Base-by-base conservation (phyloP, 2,329 filamentous ascomycete genomes). In the Colletotrichum magnum region DNA sequence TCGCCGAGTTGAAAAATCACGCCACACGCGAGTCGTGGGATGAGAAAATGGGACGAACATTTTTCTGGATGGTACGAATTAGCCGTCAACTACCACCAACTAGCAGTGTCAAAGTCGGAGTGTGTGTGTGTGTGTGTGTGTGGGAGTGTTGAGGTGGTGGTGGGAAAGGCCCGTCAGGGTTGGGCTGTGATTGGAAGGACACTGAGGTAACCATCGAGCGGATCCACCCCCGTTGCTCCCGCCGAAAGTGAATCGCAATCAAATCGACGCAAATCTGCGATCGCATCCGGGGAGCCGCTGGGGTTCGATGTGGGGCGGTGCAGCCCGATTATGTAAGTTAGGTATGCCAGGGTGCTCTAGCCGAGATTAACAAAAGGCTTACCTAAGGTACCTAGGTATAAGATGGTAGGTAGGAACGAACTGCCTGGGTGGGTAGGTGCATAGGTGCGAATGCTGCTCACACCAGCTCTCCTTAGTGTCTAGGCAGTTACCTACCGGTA, bases 191-290 rank as follows among this genome's bases (percentile, higher is more conserved):
- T 36, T 36, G 32, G 32, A 36, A 36, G 32, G 21, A 18, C 18
- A 18, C 18, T 18, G 18, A 50, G n/a, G 16, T 7, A 18, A 10
- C n/a, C n/a, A 12, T 50, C 47, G 41, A 16, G 56, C 47, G 41
- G 54, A 60, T 45, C 61, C 64, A 59, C 56, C 66, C 66, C 66
- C 54, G 48, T 51, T 65, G 18, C 54, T 67, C 32, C 61, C 56
- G 61, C 56, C 36, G 61, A 59, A 65, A 65, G 66, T 60, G 54
- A 69, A 69, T 69, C 66, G 66, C 39, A 69, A 69, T 69, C 61
- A 69, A 69, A 69, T 69, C 66, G 66, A 69, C 54, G 56, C 56
- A 69, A 69, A 69, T 69, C 66, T 69, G 61, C 61, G 66, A 69
- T 69, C 66, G 66, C 50, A 65, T 65, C 66, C 61, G 66, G 66